Base-by-base conservation (phyloP, 495 filamentous ascomycete species). In the Venustampulla echinocandica region DNA sequence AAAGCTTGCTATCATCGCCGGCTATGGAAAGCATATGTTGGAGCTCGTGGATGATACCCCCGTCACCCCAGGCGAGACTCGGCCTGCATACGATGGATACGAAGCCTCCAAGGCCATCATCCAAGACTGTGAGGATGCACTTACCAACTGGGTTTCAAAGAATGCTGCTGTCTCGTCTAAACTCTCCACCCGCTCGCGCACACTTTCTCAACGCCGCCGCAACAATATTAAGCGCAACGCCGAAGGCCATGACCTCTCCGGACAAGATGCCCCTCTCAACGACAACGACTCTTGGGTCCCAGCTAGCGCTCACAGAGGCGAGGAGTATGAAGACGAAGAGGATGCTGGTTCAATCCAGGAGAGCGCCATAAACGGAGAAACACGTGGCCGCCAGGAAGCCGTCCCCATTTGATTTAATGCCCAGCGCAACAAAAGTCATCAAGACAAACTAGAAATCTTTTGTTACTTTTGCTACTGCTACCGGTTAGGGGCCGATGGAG, bases 21-120 rank as follows among this genome's bases (percentile, higher is more conserved):
- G 90, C 23, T 98, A 85, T 65, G 92, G 92, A 44, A 98, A 97
- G 75, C 93, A 98, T 63, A 75, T 98, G 0, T 70, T 98, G 14
- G 88, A 96, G 57, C 77, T 98, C 30, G 79, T 98, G 49, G 93
- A 98, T 63, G 92, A 97, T 60, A 92, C 87, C 4, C 90, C 92
- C 2, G 92, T 98, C 42, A 98, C 92, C 3, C 92, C 92, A 4
- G 92, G 92, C 51, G 92, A 98, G 74, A 97, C 92, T 10, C 87
- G 92, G 50, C 76, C 87, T 35, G 88, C 93, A 0, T 98, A 98
- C 64, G 92, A 98, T 59, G 93, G 92, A 50, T 98, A 98, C 64
- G 92, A 98, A 56, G 90, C 90, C 51, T 92, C 85, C 77, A 97
- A 97, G 70, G 89, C 84, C 44, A 97, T 98, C 69, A 97, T 98